A percentile compares a stretch with the other conserved stretches of the same genome.
Conservation (phyloP, 129 eudicot genomes). For the Sambucus nigra region DNA sequence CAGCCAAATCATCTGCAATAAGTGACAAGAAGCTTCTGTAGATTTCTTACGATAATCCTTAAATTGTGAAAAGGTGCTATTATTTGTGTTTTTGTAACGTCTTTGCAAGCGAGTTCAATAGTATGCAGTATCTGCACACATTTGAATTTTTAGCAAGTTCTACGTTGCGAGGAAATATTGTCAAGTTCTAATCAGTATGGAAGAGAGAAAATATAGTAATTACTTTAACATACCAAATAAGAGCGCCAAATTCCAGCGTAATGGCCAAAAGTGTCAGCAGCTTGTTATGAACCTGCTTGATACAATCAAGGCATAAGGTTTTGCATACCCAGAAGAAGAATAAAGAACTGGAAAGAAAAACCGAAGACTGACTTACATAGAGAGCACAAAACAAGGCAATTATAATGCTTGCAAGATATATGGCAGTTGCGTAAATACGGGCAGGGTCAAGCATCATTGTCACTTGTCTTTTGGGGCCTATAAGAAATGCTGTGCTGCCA, state of each 20-base stretch:
- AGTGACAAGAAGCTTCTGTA: too few relatives aligned
- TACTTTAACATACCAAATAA: slow-evolving; percentile 55
- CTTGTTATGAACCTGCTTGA: slow-evolving; percentile 75
- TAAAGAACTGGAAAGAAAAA: background rate
- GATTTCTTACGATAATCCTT: too few relatives aligned
- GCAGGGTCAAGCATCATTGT: slow-evolving; percentile 98
- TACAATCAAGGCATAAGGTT: slow-evolving; percentile 3
- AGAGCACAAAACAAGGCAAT: slow-evolving; percentile 87
- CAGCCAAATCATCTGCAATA: too few relatives aligned
- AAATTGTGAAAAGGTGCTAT: background rate
- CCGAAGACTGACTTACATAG: slow-evolving; percentile 44
- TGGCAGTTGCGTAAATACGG: slow-evolving; percentile 91
- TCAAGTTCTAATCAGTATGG: background rate
- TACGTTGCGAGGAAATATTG: background rate
- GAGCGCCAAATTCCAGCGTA: slow-evolving; percentile 85
- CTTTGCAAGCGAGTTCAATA: background rate
- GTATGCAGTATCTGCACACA: background rate
- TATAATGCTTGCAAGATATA: slow-evolving; percentile 82
- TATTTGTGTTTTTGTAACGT: background rate
- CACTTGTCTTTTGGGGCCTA: slow-evolving; percentile 95
- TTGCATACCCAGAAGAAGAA: background rate
- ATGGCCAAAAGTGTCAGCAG: slow-evolving; percentile 84
- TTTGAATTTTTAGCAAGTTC: background rate
- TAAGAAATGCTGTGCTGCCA: slow-evolving; percentile 98
- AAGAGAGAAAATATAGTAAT: background rate